These are phyloP conservation scores for Aspergillus carlsbadensis DNA, from an alignment of 495 filamentous ascomycete species.

Conservation along the genomic window DNA sequence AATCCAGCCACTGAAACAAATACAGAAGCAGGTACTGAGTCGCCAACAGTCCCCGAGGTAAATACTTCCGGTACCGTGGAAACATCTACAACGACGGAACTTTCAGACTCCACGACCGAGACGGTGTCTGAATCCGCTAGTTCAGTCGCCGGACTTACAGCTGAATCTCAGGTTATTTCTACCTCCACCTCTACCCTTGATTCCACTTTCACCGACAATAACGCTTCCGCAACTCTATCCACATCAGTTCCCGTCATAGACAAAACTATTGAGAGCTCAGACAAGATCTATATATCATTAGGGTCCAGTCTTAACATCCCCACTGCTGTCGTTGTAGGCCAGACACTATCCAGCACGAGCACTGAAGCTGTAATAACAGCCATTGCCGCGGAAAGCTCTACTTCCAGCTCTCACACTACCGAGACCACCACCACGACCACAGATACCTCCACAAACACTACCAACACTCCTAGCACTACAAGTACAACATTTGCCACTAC, in stretches of 20 bases:
- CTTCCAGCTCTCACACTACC: constrained; percentile 1
- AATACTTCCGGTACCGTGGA: neutral
- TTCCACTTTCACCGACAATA: constrained; percentile 4
- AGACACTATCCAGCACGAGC: neutral
- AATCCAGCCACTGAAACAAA: neutral
- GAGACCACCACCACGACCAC: neutral
- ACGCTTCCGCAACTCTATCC: neutral
- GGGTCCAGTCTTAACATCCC: constrained; percentile 1
- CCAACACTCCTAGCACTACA: neutral
- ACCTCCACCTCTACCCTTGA: constrained; percentile 3
- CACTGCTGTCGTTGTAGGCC: neutral
- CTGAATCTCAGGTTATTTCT: constrained; percentile 8
- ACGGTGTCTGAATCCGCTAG: neutral
- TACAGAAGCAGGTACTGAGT: neutral
- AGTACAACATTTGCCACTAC: constrained; percentile 4
- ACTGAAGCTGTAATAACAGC: neutral
- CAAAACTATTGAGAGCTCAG: neutral
- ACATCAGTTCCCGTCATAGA: neutral
- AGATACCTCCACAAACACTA: neutral
- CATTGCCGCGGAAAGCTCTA: neutral
- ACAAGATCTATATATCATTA: neutral
- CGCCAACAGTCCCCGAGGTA: neutral
- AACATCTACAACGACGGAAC: neutral
- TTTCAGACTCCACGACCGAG: neutral
- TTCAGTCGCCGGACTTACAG: neutral